Percentiles rank a stretch among this genome's conserved stretches.
These are phyloP conservation scores for Eucalyptus microcorys DNA, from an alignment of 345 rosid genomes.

Conservation along the genomic window DNA sequence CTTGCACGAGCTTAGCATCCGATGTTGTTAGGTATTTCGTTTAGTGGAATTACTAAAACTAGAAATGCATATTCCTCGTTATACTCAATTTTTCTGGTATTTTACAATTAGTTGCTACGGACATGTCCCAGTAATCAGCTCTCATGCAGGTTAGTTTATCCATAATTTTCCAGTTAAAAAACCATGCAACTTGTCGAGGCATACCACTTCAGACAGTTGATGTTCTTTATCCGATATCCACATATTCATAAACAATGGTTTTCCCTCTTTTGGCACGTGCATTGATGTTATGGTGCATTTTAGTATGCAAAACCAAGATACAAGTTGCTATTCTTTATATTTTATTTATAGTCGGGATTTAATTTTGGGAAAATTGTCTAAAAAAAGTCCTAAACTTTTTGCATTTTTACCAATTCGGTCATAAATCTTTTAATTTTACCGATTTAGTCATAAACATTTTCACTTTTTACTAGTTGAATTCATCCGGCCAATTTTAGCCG, in stretches of 20 bases:
- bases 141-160: not conserved
- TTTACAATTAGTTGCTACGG: not conserved
- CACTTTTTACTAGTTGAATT: too few relatives aligned
- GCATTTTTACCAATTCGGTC: rapidly evolving
- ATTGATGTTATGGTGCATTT: not conserved
- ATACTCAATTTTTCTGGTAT: not conserved
- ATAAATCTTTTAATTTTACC: too few relatives aligned
- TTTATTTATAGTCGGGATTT: not conserved
- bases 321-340: not conserved
- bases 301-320: not conserved
- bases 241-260: not conserved
- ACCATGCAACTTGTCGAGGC: not conserved
- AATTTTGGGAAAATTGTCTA: too few relatives aligned
- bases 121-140: not conserved
- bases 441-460: too few relatives aligned
- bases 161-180: not conserved
- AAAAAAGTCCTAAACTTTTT: too few relatives aligned
- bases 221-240: not conserved
- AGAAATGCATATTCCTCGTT: not conserved
- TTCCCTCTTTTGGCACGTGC: not conserved
- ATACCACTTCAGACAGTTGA: not conserved
- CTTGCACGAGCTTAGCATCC: not conserved
- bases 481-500: rapidly evolving
- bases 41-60: not conserved
- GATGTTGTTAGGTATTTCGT: not conserved